Evolutionary conservation across 202 grass and related monocot species (phyloP).

Genomic region (Schoenoplectus triqueter): DNA sequence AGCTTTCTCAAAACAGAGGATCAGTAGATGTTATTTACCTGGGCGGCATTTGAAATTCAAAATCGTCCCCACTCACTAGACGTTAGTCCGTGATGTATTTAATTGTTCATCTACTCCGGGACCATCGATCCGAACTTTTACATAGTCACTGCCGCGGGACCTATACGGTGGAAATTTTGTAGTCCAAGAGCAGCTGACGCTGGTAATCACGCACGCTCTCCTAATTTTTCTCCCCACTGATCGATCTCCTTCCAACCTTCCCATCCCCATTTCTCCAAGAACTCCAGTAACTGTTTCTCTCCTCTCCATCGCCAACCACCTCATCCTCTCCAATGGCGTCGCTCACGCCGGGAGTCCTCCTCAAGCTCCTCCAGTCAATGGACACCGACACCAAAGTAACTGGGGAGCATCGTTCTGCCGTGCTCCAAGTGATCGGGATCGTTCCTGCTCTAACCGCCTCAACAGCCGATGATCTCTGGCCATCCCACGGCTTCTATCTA

Average conservation of each 20-base stretch:
- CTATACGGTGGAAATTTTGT: not conserved
- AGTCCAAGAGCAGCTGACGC: no score
- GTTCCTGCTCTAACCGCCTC: conserved; percentile 75
- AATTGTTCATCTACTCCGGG: not conserved
- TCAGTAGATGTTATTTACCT: not conserved
- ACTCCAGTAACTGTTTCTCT: not conserved
- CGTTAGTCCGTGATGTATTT: not conserved
- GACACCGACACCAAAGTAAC: conserved; percentile 63
- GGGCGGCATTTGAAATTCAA: conserved; percentile 61
- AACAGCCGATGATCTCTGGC: conserved; percentile 71
- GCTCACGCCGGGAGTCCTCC: conserved; percentile 66
- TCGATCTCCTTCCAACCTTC: not conserved
- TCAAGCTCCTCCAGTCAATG: conserved; percentile 84
- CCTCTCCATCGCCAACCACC: not conserved
- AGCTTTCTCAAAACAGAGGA: not conserved
- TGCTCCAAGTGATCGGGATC: conserved; percentile 82
- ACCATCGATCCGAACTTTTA: not conserved
- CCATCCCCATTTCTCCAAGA: not conserved
- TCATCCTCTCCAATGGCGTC: conserved; percentile 59
- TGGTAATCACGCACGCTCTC: not conserved
- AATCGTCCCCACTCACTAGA: conserved; percentile 4
- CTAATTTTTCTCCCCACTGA: conserved; percentile 7
- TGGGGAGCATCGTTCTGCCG: conserved; percentile 73
- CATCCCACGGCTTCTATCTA: conserved; percentile 75
- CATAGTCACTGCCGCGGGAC: not conserved